Evolutionary conservation across 169 alveolate genomes (phyloP), one percentile per base, ranked within the genome.

Genomic region (Plasmodium chabaudi): DNA sequence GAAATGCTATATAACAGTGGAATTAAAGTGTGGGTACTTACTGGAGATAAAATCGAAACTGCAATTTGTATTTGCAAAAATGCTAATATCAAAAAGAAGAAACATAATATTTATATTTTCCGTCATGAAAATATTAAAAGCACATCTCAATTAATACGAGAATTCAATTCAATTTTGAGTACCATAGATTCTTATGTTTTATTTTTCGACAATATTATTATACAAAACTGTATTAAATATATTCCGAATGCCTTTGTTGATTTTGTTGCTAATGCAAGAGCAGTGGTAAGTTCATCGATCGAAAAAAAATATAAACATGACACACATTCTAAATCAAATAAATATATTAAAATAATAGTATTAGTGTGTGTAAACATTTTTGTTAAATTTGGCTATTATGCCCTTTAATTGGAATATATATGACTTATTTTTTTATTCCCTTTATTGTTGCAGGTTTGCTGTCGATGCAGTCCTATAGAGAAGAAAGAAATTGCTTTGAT

Each of bases 21-120:
- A 34, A 97, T 98, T 42, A 97, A 97, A 92, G 95, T 98, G 1
- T 98, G 99, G 99, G 98, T 99, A 98, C 96, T 99, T 19, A 99
- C 99, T 9, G 99, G 99, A 17, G 99, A 99, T 94, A 99, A 99
- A 93, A 98, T 98, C 23, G 99, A 99, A 93, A 99, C 99, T 1
- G 99, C 99, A 1, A 97, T 96, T 51, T 99, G 99, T 86, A 97
- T 98, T 88, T 98, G 99, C 6, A 97, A 97, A 23, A 96, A 99
- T 17, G 97, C 99, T 6, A 99, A 99, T 25, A 94, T 98, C 15
- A 98, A 97, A 88, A 94, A 89, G 94, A 92, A 89, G 84, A 86
- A 88, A 57, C 92, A 94, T 49, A 77, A 94, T 25, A 88, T 91
- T 34, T 89, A 87, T 59, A 88, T 88, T 15, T 90, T 94, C 84